These are phyloP conservation scores for Gossypium australe DNA, from an alignment of 345 rosid genomes.

Conservation along the genomic window DNA sequence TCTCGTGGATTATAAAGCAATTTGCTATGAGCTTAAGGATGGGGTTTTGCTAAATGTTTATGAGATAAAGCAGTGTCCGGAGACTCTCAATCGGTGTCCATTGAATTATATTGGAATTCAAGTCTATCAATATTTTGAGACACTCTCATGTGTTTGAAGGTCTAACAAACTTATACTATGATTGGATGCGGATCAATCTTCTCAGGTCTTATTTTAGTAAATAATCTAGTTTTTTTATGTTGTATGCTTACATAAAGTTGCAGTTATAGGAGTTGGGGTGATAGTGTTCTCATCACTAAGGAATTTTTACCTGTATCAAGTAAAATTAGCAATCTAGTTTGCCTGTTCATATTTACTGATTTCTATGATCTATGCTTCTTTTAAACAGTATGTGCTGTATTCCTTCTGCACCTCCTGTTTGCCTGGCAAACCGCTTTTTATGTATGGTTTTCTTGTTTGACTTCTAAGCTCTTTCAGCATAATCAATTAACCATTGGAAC, in stretches of 20 bases:
- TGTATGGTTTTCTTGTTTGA: neutral
- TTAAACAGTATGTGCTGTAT: neutral
- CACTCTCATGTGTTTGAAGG: conserved; percentile 10
- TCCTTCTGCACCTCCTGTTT: neutral
- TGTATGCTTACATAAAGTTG: neutral
- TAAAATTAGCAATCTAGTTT: conserved; percentile 5
- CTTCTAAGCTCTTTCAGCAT: neutral
- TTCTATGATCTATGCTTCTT: neutral
- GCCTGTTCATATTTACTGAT: neutral
- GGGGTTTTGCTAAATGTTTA: conserved; percentile 2
- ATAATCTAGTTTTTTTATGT: neutral
- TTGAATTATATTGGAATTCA: conserved; percentile 12
- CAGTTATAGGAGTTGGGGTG: neutral
- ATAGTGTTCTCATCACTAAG: neutral
- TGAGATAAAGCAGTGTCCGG: conserved; percentile 9
- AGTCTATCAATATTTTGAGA: conserved; percentile 11
- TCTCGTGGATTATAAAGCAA: conserved; percentile 2
- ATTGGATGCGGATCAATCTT: too few species aligned
- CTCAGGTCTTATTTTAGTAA: neutral
- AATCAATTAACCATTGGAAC: neutral
- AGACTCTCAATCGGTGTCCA: conserved; percentile 11
- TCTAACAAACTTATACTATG: neutral
- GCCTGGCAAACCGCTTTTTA: neutral
- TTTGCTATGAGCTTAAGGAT: conserved; percentile 12
- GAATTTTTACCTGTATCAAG: neutral